Percentiles rank a stretch among this genome's conserved stretches.
These are phyloP conservation scores for Crucibulum laeve DNA, from an alignment of 768 basidiomycete species.

Conservation along the genomic window DNA sequence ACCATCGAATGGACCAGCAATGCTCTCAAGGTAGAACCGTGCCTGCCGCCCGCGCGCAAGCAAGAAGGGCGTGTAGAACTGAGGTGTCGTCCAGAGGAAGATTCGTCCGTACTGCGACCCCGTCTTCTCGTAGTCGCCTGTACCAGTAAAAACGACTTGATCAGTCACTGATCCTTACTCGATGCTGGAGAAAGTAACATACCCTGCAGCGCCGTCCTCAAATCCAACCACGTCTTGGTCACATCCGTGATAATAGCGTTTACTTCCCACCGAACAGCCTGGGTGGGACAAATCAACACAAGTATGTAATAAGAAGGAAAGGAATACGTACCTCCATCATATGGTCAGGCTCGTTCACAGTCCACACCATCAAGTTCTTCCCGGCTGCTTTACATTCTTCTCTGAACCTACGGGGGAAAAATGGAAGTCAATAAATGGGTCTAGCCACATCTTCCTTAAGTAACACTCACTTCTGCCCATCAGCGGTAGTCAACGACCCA, in stretches of 20 bases:
- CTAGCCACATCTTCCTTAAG: conserved; percentile 2
- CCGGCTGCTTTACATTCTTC: conserved; percentile 72
- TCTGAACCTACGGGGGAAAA: conserved; percentile 54
- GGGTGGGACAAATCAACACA: conserved; percentile 34
- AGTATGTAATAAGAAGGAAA: conserved; percentile 46
- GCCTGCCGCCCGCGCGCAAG: conserved; percentile 18
- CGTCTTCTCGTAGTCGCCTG: conserved; percentile 67
- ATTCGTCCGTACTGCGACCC: conserved; percentile 56
- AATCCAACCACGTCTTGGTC: conserved; percentile 62
- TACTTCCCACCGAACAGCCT: conserved; percentile 80
- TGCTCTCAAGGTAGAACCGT: conserved; percentile 37
- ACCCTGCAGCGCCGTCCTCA: conserved; percentile 59
- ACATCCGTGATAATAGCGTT: conserved; percentile 77
- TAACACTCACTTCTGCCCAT: conserved; percentile 64
- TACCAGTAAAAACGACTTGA: neutral
- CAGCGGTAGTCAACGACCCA: conserved; percentile 58
- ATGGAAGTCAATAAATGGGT: neutral
- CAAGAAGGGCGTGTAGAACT: conserved; percentile 53
- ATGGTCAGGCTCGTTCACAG: conserved; percentile 84
- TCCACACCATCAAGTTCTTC: conserved; percentile 93
- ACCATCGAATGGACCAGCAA: conserved; percentile 51
- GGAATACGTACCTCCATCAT: conserved; percentile 76
- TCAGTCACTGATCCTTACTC: neutral
- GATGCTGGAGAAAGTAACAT: conserved; percentile 14
- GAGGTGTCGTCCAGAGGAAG: conserved; percentile 70